Evolutionary conservation across 2,329 filamentous ascomycete species (phyloP).

Genomic region (Penicillium sp.): DNA sequence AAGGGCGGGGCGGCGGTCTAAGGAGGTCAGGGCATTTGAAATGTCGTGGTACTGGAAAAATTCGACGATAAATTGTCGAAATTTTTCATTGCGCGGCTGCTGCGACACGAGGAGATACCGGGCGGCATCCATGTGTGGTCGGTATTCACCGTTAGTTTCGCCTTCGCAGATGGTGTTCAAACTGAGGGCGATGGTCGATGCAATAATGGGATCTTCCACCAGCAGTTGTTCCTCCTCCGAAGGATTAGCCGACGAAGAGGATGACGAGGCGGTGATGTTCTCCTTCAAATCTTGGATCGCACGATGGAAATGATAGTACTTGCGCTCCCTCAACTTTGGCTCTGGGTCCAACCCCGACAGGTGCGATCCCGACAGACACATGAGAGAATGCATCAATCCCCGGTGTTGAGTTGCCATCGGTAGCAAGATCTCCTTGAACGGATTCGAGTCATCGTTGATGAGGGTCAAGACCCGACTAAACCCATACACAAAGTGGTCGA

Average conservation of each 20-base stretch:
- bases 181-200: conserved; percentile 60
- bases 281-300: conserved; percentile 42
- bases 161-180: conserved; percentile 63
- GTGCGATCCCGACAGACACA: conserved; percentile 80
- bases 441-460: conserved; percentile 76
- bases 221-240: conserved; percentile 35
- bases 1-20: conserved; percentile 54
- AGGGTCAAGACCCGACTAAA: conserved; percentile 80
- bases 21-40: conserved; percentile 57
- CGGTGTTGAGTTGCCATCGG: conserved; percentile 77
- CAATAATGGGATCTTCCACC: conserved; percentile 60
- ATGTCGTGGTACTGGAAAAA: conserved; percentile 83
- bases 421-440: conserved; percentile 80
- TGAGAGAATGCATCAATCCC: conserved; percentile 85
- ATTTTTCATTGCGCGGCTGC: conserved; percentile 63
- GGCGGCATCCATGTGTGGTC: conserved; percentile 76
- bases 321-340: conserved; percentile 53
- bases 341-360: conserved; percentile 54
- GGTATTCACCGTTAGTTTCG: conserved; percentile 67
- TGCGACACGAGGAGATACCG: conserved; percentile 65
- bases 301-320: conserved; percentile 54
- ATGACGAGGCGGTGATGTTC: conserved; percentile 37
- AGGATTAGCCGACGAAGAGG: conserved; percentile 9
- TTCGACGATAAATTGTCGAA: conserved; percentile 69
- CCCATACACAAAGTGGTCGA: conserved; percentile 77